Evolutionary conservation across 1,284 basidiomycete species (phyloP).

Genomic region (Ceratobasidium sp.): DNA sequence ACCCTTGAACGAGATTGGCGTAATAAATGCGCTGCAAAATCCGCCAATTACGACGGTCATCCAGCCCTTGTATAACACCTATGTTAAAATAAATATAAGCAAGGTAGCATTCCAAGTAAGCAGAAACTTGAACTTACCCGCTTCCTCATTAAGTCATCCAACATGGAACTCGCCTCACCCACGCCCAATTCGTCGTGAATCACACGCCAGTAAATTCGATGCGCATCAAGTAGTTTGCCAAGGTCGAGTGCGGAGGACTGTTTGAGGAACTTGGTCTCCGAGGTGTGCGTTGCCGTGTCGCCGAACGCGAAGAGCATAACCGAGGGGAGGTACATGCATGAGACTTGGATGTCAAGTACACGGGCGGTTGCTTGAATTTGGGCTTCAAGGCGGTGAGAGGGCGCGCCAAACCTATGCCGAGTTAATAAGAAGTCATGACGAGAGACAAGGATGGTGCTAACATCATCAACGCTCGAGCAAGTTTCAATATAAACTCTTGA

Average conservation of each 20-base stretch:
- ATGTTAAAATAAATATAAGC: constrained; percentile 37
- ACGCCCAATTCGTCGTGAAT: constrained; percentile 88
- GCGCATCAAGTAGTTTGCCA: constrained; percentile 77
- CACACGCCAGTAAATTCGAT: constrained; percentile 83
- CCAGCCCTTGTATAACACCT: constrained; percentile 67
- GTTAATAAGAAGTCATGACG: not conserved
- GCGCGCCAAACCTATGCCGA: constrained; percentile 72
- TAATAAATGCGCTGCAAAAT: constrained; percentile 82
- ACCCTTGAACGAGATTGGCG: constrained; percentile 71
- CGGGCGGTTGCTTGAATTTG: constrained; percentile 87
- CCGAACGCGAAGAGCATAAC: constrained; percentile 84
- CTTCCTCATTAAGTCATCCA: constrained; percentile 79
- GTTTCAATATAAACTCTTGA: constrained; percentile 90
- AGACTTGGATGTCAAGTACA: constrained; percentile 84
- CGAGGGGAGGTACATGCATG: constrained; percentile 87
- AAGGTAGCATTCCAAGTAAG: constrained; percentile 41
- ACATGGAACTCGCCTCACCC: constrained; percentile 72
- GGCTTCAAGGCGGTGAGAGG: constrained; percentile 85
- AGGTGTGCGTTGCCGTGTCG: constrained; percentile 83
- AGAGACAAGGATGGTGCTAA: constrained; percentile 38
- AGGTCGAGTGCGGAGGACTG: constrained; percentile 78
- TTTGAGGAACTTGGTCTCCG: constrained; percentile 83
- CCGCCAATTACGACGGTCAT: constrained; percentile 79
- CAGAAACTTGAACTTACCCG: not conserved
- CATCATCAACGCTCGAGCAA: constrained; percentile 92